Conservation (phyloP, 257 asterid species). For the Gentiana dahurica region DNA sequence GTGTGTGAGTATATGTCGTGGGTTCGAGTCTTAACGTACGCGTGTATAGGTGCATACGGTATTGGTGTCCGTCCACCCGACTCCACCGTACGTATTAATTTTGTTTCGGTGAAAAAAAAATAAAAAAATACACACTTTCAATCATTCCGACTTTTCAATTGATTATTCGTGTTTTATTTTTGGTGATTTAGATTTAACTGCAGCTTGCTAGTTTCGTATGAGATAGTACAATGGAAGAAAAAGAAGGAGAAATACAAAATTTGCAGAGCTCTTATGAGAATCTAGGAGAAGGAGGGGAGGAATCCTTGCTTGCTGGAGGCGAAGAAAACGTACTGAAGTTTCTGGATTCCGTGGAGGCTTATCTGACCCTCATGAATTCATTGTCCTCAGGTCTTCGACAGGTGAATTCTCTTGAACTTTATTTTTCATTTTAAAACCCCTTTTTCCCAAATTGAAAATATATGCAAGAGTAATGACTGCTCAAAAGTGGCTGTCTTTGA, state of each 20-base stretch:
- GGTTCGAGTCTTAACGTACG: too few relatives aligned
- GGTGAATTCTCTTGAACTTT: slow-evolving; percentile 25
- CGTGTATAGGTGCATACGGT: too few relatives aligned
- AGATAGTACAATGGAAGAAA: neutral
- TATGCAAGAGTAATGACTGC: neutral
- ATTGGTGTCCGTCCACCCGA: too few relatives aligned
- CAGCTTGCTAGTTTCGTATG: too few relatives aligned
- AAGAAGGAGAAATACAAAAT: neutral
- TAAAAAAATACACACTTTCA: too few relatives aligned
- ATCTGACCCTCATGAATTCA: slow-evolving; percentile 51
- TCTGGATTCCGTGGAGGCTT: slow-evolving; percentile 67
- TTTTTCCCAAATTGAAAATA: neutral
- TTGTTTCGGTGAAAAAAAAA: too few relatives aligned
- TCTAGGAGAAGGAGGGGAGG: neutral
- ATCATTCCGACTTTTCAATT: too few relatives aligned
- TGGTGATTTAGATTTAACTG: too few relatives aligned
- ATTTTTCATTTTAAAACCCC: neutral
- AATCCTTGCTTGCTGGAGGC: neutral
- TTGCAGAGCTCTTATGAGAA: slow-evolving; percentile 1
- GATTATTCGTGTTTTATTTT: too few relatives aligned
- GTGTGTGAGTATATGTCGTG: too few relatives aligned
- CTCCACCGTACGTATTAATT: too few relatives aligned
- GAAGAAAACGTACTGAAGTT: slow-evolving; percentile 42
- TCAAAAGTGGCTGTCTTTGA: neutral
- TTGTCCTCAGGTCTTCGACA: slow-evolving; percentile 77